Percentiles rank a stretch among this genome's conserved stretches.
Conservation (phyloP, 352 stramenopile species). For the Hyaloperonospora arabidopsidis region DNA sequence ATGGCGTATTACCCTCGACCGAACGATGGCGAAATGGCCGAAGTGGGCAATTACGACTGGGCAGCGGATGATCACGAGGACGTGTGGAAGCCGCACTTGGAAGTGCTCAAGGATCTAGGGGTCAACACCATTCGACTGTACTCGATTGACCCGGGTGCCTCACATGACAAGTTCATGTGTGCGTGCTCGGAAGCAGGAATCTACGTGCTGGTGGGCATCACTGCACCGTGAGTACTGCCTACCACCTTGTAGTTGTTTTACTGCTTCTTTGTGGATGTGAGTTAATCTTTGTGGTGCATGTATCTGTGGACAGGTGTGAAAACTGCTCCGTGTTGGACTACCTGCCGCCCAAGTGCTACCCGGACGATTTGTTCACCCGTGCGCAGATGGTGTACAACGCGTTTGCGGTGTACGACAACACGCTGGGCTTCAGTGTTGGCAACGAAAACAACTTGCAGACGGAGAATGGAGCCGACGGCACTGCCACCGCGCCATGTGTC, state of each 20-base stretch:
- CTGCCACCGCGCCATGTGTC: constrained; percentile 43
- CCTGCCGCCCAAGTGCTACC: constrained; percentile 45
- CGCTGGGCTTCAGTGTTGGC: constrained; percentile 46
- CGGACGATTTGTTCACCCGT: constrained; percentile 41
- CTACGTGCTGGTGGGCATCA: constrained; percentile 66
- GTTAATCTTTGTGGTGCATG: background rate
- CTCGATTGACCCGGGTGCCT: constrained; percentile 48
- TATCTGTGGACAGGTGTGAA: constrained; percentile 29
- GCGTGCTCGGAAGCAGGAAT: constrained; percentile 56
- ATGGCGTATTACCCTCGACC: constrained; percentile 71
- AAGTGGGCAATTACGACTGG: constrained; percentile 63
- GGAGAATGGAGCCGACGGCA: constrained; percentile 25
- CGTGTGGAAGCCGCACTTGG: constrained; percentile 49
- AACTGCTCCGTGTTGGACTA: constrained; percentile 44
- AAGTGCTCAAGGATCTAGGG: constrained; percentile 45
- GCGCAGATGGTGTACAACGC: constrained; percentile 63
- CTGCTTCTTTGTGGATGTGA: background rate
- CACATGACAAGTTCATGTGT: constrained; percentile 83
- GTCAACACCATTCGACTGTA: constrained; percentile 72
- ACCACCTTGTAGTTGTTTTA: background rate
- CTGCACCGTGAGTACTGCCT: constrained; percentile 30
- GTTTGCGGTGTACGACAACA: constrained; percentile 73
- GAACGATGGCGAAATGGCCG: constrained; percentile 45
- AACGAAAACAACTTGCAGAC: constrained; percentile 54
- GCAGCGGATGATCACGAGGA: constrained; percentile 47